A percentile compares a stretch with the other conserved stretches of the same genome.
These are phyloP conservation scores for Haematococcus sp. DNA, from an alignment of 139 green algal species.

Conservation along the genomic window DNA sequence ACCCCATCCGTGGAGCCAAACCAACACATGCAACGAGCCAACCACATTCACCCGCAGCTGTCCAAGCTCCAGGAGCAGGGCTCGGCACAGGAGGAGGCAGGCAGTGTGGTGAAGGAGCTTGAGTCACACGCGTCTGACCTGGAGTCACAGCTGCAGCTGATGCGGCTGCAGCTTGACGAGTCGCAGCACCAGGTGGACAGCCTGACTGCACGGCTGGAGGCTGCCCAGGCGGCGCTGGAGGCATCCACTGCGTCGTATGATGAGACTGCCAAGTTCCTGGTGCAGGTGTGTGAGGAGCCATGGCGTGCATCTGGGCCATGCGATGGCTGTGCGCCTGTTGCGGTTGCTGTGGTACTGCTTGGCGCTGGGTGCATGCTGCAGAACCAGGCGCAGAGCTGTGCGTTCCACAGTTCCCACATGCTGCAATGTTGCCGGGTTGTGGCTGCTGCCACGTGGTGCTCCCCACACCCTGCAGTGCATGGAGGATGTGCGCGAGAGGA, in stretches of 20 bases:
- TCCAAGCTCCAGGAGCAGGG: conserved; percentile 19
- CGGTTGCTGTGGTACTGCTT: too few relatives aligned
- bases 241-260: neutral
- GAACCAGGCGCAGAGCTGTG: too few relatives aligned
- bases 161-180: conserved; percentile 29
- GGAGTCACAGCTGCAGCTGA: conserved; percentile 31
- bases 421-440: too few relatives aligned
- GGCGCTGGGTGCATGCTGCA: too few relatives aligned
- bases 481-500: conserved; percentile 38
- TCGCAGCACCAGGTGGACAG: conserved; percentile 3
- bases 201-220: too few relatives aligned
- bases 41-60: conserved; percentile 8
- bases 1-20: too few relatives aligned
- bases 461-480: conserved; percentile 32
- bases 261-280: conserved; percentile 30
- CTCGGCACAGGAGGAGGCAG: conserved; percentile 8
- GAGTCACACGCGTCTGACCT: conserved; percentile 30
- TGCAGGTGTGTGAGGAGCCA: too few relatives aligned
- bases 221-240: neutral
- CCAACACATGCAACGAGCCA: neutral
- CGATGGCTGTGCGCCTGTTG: too few relatives aligned
- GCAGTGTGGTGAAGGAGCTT: conserved; percentile 14
- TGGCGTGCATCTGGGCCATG: too few relatives aligned
- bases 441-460: too few relatives aligned
- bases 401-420: too few relatives aligned